Evolutionary conservation across 345 rosid genomes (phyloP), one percentile per base, ranked within the genome.

Genomic region (Microcos paniculata): DNA sequence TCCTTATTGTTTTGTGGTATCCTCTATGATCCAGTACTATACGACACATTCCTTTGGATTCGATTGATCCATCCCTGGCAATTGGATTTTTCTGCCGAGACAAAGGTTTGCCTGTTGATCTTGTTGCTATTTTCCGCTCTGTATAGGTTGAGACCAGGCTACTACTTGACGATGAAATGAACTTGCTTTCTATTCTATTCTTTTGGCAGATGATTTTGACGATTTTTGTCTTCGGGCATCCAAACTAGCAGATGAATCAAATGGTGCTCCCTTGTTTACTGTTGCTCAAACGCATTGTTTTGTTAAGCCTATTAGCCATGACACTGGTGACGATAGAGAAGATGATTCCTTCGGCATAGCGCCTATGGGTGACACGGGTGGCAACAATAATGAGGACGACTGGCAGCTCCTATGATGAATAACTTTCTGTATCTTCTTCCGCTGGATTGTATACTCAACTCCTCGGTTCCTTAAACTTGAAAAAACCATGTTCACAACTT

Each of bases 51-150:
- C 88, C 90, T 13, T 77, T 95, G 71, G 92, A 88, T 62, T 86
- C 85, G 16, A 87, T 95, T 16, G 99, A 95, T 87, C 91, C 98
- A 66, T 93, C 99, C 19, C 73, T 93, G 74, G 99, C 99, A 42
- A 83, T 96, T 4, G 98, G 98, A 68, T 96, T 96, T 79, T 93
- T 93, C 73, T 96, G 98, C 79, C 90, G 85, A 23, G 87, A 89
- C 88, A 92, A 88, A 93, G 94, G 94, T 95, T 75, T 46, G 85
- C 63, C 15, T 11, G 70, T 76, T 62, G 30, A 61, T 45, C 71
- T 19, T 12, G 24, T 21, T 48, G 62, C 35, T 48, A 30, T 26
- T 31, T 59, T 61, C 75, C 18, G 1, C 1, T 69, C n/a, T 3
- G 8, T 24, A 14, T 45, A 62, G n/a, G 65, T 48, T 66, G 38